Evolutionary conservation across 2,329 filamentous ascomycete species (phyloP).

Genomic region (Polychaeton citri): DNA sequence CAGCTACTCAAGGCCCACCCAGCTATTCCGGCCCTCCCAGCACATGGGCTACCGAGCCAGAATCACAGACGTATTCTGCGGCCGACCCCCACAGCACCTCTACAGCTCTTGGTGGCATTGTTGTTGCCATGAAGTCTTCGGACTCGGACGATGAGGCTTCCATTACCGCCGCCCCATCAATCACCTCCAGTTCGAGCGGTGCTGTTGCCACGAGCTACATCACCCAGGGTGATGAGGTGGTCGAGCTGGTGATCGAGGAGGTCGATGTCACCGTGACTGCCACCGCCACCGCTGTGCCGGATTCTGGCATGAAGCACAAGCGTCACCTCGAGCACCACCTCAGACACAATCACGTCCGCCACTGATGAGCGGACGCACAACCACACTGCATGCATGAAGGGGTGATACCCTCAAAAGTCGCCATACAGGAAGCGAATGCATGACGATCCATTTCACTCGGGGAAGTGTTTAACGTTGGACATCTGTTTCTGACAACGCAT

Average conservation of each 20-base stretch:
- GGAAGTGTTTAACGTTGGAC: too few relatives aligned
- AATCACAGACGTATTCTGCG: slow-evolving; percentile 9
- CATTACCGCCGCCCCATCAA: slow-evolving; percentile 2
- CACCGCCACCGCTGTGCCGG: slow-evolving; percentile 14
- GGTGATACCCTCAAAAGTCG: background rate
- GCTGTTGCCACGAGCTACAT: slow-evolving; percentile 28
- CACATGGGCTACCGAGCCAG: background rate
- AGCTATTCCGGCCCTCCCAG: background rate
- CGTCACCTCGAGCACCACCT: slow-evolving; percentile 14
- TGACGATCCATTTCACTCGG: too few relatives aligned
- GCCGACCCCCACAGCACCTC: slow-evolving; percentile 11
- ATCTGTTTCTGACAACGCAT: too few relatives aligned
- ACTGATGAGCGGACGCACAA: slow-evolving; percentile 8
- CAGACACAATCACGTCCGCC: slow-evolving; percentile 18
- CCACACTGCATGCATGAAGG: background rate
- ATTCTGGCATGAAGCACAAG: slow-evolving; percentile 8
- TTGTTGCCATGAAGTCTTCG: slow-evolving; percentile 6
- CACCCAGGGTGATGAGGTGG: slow-evolving; percentile 29
- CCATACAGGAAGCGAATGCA: too few relatives aligned
- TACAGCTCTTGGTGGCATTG: slow-evolving; percentile 13
- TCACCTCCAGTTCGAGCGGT: slow-evolving; percentile 5
- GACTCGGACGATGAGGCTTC: background rate
- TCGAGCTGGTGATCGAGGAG: slow-evolving; percentile 33
- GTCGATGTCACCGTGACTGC: slow-evolving; percentile 29
- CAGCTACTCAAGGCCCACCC: background rate